phyloP scores from a whole-genome alignment of 371 early-diverging fungal species.

The Mucor piriformis region DNA sequence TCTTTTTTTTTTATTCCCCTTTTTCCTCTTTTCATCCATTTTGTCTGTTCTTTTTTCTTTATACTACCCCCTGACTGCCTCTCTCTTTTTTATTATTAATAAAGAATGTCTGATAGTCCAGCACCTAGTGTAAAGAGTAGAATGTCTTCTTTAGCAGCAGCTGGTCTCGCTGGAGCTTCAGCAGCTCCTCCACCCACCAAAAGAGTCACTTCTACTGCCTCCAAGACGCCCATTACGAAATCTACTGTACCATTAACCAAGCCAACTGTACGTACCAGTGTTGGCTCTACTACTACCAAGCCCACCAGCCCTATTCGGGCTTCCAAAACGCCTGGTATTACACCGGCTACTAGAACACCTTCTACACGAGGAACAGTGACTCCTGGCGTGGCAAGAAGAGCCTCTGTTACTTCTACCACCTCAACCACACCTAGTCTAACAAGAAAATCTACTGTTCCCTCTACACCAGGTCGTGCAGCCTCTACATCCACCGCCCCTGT shows the following conservation, averaged over 20 bases:
- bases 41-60: neutral
- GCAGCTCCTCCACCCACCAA: neutral
- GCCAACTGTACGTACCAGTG: constrained; percentile 2
- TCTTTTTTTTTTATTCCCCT: neutral
- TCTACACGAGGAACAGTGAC: constrained; percentile 11
- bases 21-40: neutral
- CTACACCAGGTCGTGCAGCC: constrained; percentile 4
- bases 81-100: neutral
- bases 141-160: constrained; percentile 25
- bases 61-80: neutral
- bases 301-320: constrained; percentile 6
- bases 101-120: constrained; percentile 5
- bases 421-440: constrained; percentile 11
- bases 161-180: constrained; percentile 15
- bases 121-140: constrained; percentile 24
- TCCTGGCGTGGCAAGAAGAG: constrained; percentile 12
- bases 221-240: constrained; percentile 17
- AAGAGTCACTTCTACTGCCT: constrained; percentile 4
- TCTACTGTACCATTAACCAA: neutral
- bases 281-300: constrained; percentile 11
- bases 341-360: neutral
- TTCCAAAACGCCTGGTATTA: constrained; percentile 12
- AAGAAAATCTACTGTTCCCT: constrained; percentile 17
- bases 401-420: constrained; percentile 16
- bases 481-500: constrained; percentile 9